Percentiles rank a stretch among this genome's conserved stretches.
Evolutionary conservation across 106 monocot species (phyloP).

Genomic region (Apostasia ramifera): DNA sequence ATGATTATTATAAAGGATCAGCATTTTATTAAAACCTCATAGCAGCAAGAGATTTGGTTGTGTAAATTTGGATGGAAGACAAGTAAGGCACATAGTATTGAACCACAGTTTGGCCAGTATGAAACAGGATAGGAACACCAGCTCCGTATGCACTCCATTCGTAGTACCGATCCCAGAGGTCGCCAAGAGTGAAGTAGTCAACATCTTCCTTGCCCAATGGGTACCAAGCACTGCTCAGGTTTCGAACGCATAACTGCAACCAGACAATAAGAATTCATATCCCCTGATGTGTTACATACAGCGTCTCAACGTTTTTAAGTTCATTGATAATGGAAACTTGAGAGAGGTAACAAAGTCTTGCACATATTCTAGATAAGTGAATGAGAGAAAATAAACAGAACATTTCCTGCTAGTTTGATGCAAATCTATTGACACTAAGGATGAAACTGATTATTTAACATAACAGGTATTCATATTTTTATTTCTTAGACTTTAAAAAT

Average conservation of each 20-base stretch:
- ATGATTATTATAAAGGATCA: neutral
- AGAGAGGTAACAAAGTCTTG: neutral
- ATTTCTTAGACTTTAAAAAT: no score
- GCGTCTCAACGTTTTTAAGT: no score
- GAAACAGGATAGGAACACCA: conserved; percentile 30
- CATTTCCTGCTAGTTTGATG: no score
- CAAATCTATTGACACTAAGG: no score
- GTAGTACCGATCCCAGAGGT: conserved; percentile 73
- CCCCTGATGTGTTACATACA: no score
- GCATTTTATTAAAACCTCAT: conserved; percentile 32
- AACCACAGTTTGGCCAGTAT: conserved; percentile 19
- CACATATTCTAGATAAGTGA: no score
- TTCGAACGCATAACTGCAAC: conserved; percentile 27
- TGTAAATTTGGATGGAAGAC: conserved; percentile 87
- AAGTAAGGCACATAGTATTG: conserved; percentile 70
- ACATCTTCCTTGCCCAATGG: conserved; percentile 16
- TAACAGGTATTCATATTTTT: no score
- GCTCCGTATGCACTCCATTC: conserved; percentile 85
- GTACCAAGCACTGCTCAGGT: conserved; percentile 17
- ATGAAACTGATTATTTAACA: no score
- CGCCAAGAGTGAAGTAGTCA: conserved; percentile 51
- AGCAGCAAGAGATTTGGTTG: conserved; percentile 24
- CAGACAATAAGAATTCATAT: neutral
- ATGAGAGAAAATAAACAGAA: no score
- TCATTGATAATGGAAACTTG: neutral